Percentiles rank a stretch among this genome's conserved stretches.
These are phyloP conservation scores for Phytophthora pisi DNA, from an alignment of 352 stramenopile genomes.

Conservation along the genomic window DNA sequence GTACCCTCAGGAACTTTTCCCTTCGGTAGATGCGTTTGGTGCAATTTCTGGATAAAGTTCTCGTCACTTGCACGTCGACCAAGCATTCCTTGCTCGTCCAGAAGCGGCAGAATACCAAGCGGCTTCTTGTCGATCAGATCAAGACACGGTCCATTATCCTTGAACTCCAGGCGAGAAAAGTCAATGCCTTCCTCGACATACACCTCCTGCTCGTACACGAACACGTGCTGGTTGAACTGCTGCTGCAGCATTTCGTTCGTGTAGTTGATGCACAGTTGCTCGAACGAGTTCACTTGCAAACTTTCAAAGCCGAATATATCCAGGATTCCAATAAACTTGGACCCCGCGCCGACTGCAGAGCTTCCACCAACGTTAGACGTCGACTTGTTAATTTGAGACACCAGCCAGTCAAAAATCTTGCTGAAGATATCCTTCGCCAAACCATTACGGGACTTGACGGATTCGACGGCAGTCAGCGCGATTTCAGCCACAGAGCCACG, in stretches of 20 bases:
- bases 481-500: conserved; percentile 89
- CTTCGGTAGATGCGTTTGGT: conserved; percentile 87
- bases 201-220: conserved; percentile 97
- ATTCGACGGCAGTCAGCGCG: conserved; percentile 78
- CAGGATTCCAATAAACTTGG: conserved; percentile 94
- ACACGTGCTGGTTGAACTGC: conserved; percentile 96
- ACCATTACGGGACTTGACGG: conserved; percentile 92
- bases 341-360: conserved; percentile 30
- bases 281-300: conserved; percentile 93
- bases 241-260: conserved; percentile 96
- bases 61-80: conserved; percentile 89
- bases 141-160: conserved; percentile 93
- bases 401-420: conserved; percentile 97
- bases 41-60: conserved; percentile 93
- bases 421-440: conserved; percentile 96
- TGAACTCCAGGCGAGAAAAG: conserved; percentile 91
- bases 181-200: conserved; percentile 97
- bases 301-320: conserved; percentile 99
- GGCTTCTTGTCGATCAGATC: conserved; percentile 95
- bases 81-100: conserved; percentile 97
- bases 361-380: conserved; percentile 68
- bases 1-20: conserved; percentile 80
- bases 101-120: conserved; percentile 91
- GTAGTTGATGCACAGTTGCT: conserved; percentile 97
- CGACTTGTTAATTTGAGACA: conserved; percentile 93